Evolutionary conservation across 805 yeast species (phyloP).

Genomic region (Teunomyces aglyptinius): DNA sequence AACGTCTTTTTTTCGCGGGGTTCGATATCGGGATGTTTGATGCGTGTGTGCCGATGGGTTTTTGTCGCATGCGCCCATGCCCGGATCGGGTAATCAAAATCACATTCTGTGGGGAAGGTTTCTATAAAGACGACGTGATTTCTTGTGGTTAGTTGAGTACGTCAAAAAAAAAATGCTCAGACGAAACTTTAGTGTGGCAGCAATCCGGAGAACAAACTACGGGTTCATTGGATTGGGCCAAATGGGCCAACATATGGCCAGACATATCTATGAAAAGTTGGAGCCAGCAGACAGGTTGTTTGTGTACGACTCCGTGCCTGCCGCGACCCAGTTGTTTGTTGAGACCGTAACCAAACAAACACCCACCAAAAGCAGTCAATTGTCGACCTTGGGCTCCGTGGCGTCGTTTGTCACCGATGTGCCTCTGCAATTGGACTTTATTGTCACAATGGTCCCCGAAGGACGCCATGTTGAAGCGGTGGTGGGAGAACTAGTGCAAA

Average conservation of each 20-base stretch:
- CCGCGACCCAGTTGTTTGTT: constrained; percentile 24
- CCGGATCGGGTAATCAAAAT: neutral
- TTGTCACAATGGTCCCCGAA: constrained; percentile 56
- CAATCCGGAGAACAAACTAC: constrained; percentile 22
- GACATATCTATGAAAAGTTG: constrained; percentile 42
- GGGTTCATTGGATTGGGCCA: constrained; percentile 59
- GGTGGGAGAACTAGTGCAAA: constrained; percentile 35
- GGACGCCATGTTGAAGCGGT: constrained; percentile 48
- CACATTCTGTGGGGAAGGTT: neutral
- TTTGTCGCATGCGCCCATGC: neutral
- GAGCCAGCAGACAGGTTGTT: constrained; percentile 38
- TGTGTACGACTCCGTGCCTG: constrained; percentile 42
- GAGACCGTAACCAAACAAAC: constrained; percentile 18
- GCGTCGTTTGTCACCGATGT: constrained; percentile 28
- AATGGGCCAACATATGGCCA: constrained; percentile 58
- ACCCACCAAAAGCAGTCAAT: constrained; percentile 20
- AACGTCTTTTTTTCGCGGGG: neutral
- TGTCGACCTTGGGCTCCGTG: constrained; percentile 20
- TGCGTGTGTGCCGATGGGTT: neutral
- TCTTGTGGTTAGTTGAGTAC: no score
- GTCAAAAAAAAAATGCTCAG: neutral
- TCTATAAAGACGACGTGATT: neutral
- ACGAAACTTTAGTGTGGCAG: constrained; percentile 7
- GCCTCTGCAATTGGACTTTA: constrained; percentile 35
- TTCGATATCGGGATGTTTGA: neutral